Evolutionary conservation across 179 eudicot genomes (phyloP).

Genomic region (Monotropa hypopitys): DNA sequence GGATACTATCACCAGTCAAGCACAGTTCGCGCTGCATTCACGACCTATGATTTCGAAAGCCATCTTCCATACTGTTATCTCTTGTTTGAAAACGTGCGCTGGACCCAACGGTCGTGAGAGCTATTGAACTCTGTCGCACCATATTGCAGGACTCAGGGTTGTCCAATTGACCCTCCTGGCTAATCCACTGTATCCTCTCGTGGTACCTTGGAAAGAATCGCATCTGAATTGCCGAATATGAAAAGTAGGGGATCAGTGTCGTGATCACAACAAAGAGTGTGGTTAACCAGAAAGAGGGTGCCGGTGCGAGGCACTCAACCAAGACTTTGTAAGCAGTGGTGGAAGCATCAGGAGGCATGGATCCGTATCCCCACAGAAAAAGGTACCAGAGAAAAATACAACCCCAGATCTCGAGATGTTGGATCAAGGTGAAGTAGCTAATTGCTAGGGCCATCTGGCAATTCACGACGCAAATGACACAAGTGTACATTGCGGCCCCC

Average conservation of each 20-base stretch:
- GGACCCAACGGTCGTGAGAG: conserved; percentile 22
- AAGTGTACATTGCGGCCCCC: conserved; percentile 28
- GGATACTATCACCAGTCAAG: neutral
- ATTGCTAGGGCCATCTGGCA: conserved; percentile 33
- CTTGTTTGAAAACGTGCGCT: conserved; percentile 22
- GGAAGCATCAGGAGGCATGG: conserved; percentile 19
- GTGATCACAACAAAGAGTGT: conserved; percentile 19
- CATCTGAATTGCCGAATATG: conserved; percentile 25
- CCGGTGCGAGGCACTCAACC: conserved; percentile 19
- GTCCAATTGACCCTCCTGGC: conserved; percentile 18
- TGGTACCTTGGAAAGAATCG: conserved; percentile 41
- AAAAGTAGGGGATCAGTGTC: conserved; percentile 28
- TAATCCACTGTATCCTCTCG: conserved; percentile 27
- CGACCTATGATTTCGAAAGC: neutral
- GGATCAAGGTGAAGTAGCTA: conserved; percentile 39
- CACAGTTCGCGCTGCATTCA: neutral
- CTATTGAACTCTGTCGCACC: conserved; percentile 21
- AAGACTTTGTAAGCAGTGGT: conserved; percentile 39
- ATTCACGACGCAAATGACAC: conserved; percentile 35
- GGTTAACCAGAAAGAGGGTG: conserved; percentile 21
- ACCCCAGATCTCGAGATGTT: conserved; percentile 46
- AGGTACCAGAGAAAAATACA: conserved; percentile 31
- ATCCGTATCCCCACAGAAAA: conserved; percentile 28
- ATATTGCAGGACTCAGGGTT: conserved; percentile 25
- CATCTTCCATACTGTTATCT: neutral